Evolutionary conservation across 2,329 filamentous ascomycete genomes (phyloP).

Genomic region (Epicoccum sorghinum): DNA sequence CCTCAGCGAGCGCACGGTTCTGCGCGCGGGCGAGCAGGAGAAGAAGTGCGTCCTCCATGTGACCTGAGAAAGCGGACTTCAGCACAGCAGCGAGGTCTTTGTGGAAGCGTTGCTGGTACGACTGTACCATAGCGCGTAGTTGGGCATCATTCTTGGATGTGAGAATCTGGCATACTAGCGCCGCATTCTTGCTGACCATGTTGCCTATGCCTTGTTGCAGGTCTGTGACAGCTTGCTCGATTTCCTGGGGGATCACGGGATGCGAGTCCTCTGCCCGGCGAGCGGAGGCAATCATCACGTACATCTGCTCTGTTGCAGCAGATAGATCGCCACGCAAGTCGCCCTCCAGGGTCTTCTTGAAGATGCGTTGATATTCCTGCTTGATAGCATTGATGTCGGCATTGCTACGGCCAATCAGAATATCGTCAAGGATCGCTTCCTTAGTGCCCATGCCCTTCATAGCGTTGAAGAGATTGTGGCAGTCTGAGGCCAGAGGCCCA

Average conservation of each 20-base stretch:
- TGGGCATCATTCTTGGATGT: constrained; percentile 79
- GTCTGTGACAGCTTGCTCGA: constrained; percentile 76
- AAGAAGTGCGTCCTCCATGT: constrained; percentile 86
- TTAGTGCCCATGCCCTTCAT: constrained; percentile 85
- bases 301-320: constrained; percentile 84
- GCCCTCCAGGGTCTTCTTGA: constrained; percentile 68
- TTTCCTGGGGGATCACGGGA: constrained; percentile 73
- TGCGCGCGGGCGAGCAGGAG: constrained; percentile 77
- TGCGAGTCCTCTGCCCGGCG: constrained; percentile 77
- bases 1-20: constrained; percentile 85
- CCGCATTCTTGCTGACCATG: constrained; percentile 73
- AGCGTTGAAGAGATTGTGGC: constrained; percentile 70
- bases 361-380: constrained; percentile 71
- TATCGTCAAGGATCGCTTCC: constrained; percentile 82
- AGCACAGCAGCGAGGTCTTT: constrained; percentile 75
- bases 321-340: constrained; percentile 81
- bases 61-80: constrained; percentile 82
- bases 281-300: constrained; percentile 78
- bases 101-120: constrained; percentile 76
- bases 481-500: constrained; percentile 81
- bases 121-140: constrained; percentile 77
- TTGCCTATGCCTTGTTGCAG: constrained; percentile 72
- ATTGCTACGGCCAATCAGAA: constrained; percentile 82
- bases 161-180: constrained; percentile 79
- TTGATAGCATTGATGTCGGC: constrained; percentile 90